A percentile compares a stretch with the other conserved stretches of the same genome.
These are phyloP conservation scores for Dillenia suffruticosa DNA, from an alignment of 164 flowering plant species.

Conservation along the genomic window DNA sequence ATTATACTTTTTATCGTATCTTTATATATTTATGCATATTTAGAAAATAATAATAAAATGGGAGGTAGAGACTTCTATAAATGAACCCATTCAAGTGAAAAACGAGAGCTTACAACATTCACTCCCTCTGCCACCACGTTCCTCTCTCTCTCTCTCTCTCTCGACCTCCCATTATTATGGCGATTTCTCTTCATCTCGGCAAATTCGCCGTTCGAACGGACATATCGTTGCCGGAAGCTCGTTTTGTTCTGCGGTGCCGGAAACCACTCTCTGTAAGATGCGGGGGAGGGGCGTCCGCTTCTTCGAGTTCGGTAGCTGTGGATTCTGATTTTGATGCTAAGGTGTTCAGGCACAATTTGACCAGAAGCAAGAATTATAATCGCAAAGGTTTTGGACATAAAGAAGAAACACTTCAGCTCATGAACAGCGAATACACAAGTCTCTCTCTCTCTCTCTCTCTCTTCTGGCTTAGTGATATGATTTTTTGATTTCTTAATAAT, in stretches of 20 bases:
- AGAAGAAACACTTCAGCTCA: conserved; percentile 74
- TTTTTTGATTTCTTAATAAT: neutral
- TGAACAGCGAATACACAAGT: conserved; percentile 91
- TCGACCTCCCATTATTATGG: conserved; percentile 22
- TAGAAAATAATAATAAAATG: too few relatives aligned
- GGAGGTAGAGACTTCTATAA: too few relatives aligned
- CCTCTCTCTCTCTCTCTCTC: too few relatives aligned
- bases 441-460: conserved; percentile 1
- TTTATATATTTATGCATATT: too few relatives aligned
- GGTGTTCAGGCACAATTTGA: conserved; percentile 71
- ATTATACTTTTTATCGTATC: too few relatives aligned
- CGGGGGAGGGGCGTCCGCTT: conserved; percentile 27
- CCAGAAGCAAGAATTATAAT: conserved; percentile 83
- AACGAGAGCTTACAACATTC: too few relatives aligned
- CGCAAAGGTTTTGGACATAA: conserved; percentile 84
- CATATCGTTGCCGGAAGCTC: conserved; percentile 21
- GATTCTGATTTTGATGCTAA: conserved; percentile 80
- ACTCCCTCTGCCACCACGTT: too few relatives aligned
- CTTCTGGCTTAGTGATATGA: neutral
- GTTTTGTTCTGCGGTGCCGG: conserved; percentile 24
- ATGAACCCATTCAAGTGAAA: too few relatives aligned
- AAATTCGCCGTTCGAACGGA: conserved; percentile 35
- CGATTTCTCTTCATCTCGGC: conserved; percentile 54
- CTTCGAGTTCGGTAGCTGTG: conserved; percentile 20
- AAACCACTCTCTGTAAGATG: conserved; percentile 49